Evolutionary conservation across 371 early-diverging fungal genomes (phyloP), one percentile per base, ranked within the genome.

Genomic region (Apophysomyces variabilis): DNA sequence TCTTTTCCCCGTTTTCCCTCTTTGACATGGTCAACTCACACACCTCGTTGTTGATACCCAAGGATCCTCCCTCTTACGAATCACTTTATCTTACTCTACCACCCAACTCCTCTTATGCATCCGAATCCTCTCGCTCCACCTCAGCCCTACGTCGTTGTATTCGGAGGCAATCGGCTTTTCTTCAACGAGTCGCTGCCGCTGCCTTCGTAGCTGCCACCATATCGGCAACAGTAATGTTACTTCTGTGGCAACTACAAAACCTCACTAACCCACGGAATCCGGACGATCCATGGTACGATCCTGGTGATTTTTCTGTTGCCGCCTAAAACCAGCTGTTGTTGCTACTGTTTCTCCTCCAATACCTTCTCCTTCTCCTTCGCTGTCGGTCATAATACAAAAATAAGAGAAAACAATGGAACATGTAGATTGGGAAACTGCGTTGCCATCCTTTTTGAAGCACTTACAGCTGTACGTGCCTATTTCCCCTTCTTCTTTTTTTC

Each of bases 211-310:
- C 80, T 16, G 76, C 75, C 3, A 77, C 80, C n/a, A 68, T 80
- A 38, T 80, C 80, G 21, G 64, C 76, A 0, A 77, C 77, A 1
- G 76, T 80, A 21, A 80, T 80, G 80, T 50, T 80, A 38, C 58
- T 80, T 32, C 57, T 80, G 54, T 80, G 80, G 80, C 80, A 80
- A 60, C 60, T 80, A 38, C 80, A 80, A 58, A 80, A 77, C 61
- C 54, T 77, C 39, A 73, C 80, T 12, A 64, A 71, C 13, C 80
- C 80, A 14, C 74, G 72, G 38, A 67, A 70, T 62, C 69, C 69
- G 37, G 74, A 80, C 65, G 72, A 69, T 57, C 77, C 80, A 37
- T 80, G 80, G 80, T 67, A 75, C 32, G 76, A 76, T 64, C 74
- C 71, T 18, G 68, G 62, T 41, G 39, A 67, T 21, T 21, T 50